Percentiles rank a stretch among this genome's conserved stretches.
These are phyloP conservation scores for Giardia muris DNA, from an alignment of 208 protist species.

Conservation along the genomic window DNA sequence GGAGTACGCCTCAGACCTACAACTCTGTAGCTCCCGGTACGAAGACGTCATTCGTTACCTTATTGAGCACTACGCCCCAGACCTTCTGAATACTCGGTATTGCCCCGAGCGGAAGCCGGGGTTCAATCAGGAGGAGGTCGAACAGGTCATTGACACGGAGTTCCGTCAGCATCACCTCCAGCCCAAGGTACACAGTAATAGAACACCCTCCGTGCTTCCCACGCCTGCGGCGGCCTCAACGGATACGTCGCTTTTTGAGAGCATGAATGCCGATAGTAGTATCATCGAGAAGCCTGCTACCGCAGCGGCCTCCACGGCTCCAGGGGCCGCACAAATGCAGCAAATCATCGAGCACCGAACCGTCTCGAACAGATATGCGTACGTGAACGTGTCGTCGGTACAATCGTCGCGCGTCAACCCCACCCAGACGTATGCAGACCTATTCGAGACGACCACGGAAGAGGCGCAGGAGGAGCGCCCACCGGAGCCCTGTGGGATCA, in stretches of 20 bases:
- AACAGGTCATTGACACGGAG: not conserved
- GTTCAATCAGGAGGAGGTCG: not conserved
- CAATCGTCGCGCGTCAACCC: not conserved
- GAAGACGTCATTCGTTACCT: conserved; percentile 10
- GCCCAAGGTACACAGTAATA: no score
- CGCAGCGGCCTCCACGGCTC: not conserved
- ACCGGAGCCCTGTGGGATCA: no score
- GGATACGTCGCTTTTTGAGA: not conserved
- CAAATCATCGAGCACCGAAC: not conserved
- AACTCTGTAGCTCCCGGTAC: not conserved
- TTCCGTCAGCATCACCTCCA: not conserved
- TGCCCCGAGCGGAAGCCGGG: not conserved
- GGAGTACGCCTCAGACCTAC: not conserved
- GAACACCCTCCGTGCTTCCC: no score
- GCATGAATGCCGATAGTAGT: not conserved
- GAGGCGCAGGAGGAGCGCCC: not conserved
- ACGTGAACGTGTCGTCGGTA: not conserved
- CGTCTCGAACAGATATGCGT: not conserved
- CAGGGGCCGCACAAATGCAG: not conserved
- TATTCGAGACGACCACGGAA: not conserved
- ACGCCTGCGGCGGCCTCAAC: not conserved
- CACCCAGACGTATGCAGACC: not conserved
- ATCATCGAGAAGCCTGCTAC: no score
- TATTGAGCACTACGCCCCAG: not conserved
- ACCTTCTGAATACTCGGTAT: not conserved